Evolutionary conservation across 2,329 filamentous ascomycete genomes (phyloP).

Genomic region (Trichoderma sp.): DNA sequence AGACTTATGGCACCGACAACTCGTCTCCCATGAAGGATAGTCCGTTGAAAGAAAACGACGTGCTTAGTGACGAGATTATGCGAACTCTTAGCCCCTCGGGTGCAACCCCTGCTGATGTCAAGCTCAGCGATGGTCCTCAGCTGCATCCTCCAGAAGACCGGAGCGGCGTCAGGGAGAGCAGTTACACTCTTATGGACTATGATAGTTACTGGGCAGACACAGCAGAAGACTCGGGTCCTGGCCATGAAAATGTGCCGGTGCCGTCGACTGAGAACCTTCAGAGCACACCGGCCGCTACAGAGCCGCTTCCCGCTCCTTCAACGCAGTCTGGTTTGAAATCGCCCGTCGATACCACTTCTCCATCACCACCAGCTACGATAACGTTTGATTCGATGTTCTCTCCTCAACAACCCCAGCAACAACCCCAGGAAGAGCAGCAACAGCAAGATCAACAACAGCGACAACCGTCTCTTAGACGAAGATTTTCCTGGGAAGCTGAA

Average conservation of each 20-base stretch:
- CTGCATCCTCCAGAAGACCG: constrained; percentile 24
- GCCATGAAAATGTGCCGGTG: background rate
- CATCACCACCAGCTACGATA: background rate
- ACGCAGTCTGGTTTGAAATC: background rate
- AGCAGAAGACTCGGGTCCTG: constrained; percentile 6
- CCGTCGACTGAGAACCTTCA: background rate
- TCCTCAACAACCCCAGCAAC: background rate
- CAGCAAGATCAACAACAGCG: constrained; percentile 12
- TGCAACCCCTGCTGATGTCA: constrained; percentile 21
- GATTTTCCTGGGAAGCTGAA: constrained; percentile 40
- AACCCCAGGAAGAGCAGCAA: background rate
- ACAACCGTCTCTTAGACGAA: constrained; percentile 26
- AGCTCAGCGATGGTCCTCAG: constrained; percentile 23
- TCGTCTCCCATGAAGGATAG: constrained; percentile 62
- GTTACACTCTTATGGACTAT: constrained; percentile 64
- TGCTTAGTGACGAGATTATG: constrained; percentile 71
- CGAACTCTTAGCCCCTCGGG: constrained; percentile 60
- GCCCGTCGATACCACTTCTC: background rate
- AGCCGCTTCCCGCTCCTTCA: background rate
- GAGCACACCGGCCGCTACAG: background rate
- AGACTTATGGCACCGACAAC: constrained; percentile 48
- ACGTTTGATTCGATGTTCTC: constrained; percentile 7
- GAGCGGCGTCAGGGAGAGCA: constrained; percentile 50
- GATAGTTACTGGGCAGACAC: constrained; percentile 62
- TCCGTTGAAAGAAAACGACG: constrained; percentile 66